Base-by-base conservation (phyloP, 164 flowering plant species). In the Sextonia rubra region DNA sequence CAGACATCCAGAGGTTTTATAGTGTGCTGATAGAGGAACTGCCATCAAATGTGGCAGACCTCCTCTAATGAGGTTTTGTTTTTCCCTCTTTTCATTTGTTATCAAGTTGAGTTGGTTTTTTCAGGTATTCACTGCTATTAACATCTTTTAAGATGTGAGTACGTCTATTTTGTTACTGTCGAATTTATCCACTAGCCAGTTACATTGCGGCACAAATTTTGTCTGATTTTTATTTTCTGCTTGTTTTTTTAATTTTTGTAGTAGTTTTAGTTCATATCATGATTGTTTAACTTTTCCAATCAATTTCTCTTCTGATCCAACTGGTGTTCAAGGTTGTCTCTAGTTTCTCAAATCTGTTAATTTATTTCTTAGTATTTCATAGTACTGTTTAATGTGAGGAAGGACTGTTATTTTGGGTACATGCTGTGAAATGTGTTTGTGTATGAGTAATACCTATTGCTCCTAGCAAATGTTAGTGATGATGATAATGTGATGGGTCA, bases 21-120 rank as follows among this genome's bases (percentile, higher is more conserved):
- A 90, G 87, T 69, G 94, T 88, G 62, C 85, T 87, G 56, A 67
- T 91, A 49, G 91, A 91, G 85, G 94, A 90, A 84, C 88, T 91
- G 77, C 93, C 93, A 26, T 77, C 84, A 3, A 89, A 88, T 74
- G 88, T 89, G 68, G 94, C 97, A 30, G 91, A 91, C 80, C 90
- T 91, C 71, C 88, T 91, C 24, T 91, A 78, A 88, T 15, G 76
- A 60, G 58, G 17, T 18, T 52, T 52, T 52, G 17, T 69, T 12
- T 65, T 73, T 64, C 3, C 1, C 47, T 9, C 22, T 5, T 64
- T 5, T 26, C 9, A 23, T 3, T 29, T n/a, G n/a, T n/a, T n/a
- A n/a, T n/a, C 37, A 27, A 27, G 32, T 4, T 62, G 27, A 66
- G 25, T 9, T 66, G 3, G 24, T 66, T 37, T 64, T 61, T 61